Base-by-base conservation (phyloP, 352 stramenopile genomes). In the Globisporangium canariense region DNA sequence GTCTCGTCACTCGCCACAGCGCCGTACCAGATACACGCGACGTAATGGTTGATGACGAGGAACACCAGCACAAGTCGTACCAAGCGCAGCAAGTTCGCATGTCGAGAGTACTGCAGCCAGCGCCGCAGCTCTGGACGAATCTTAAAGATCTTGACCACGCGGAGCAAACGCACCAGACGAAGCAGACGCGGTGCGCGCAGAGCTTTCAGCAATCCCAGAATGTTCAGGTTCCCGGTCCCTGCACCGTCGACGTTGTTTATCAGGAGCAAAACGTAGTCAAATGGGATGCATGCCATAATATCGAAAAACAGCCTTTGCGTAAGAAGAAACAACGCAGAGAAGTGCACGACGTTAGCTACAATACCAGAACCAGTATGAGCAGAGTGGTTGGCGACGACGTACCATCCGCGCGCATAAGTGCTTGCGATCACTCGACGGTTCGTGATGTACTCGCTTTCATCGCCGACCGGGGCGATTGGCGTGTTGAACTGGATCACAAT, bases 81-180 rank as follows among this genome's bases (percentile, higher is more conserved):
- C 4, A 94, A 73, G 18, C 85, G 73, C 4, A 92, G 68, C 36
- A 94, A 71, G 56, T 94, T 91, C 8, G 83, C 81, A 41, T 94
- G 83, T 0, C 85, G 83, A 13, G 85, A 94, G 69, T 94, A 92
- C 46, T 90, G 80, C 1, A 94, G 64, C 83, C 85, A 94, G n/a
- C 85, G 73, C 22, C 82, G 83, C 16, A 91, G 52, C 58, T 94
- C 83, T 9, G 85, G 81, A 0, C 78, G 78, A 25, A 94, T 77
- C 58, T 86, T 88, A 49, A 92, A 78, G 14, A 94, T 64, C 56
- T 90, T 88, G n/a, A 88, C 68, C 5, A 94, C 72, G 0, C 83
- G 79, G 1, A 94, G 62, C 8, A 94, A 50, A 2, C 80, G 83
- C 6, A 91, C 77, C 2, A 94, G 73, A 16, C 85, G 85, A 25